Base-by-base conservation (phyloP, 495 filamentous ascomycete species). In the Wilcoxina mikolae region DNA sequence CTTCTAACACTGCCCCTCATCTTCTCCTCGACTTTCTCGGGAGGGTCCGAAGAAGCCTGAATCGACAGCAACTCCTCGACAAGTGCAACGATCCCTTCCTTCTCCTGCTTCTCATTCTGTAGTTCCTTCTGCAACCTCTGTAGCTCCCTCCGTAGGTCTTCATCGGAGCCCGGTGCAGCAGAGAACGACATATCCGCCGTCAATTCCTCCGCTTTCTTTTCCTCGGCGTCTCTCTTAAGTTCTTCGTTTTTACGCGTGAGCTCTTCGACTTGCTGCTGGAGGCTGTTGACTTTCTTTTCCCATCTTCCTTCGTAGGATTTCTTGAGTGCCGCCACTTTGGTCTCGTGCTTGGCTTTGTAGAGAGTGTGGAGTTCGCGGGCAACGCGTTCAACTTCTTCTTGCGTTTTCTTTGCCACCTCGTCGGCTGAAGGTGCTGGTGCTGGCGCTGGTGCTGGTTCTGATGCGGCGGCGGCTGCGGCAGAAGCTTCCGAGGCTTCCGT, bases 331-430 rank as follows among this genome's bases (percentile, higher is more conserved):
- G 83, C 77, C 24, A 96, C 89, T 70, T 98, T 98, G 44, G 79
- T 83, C 70, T 95, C 89, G 65, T 98, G 93, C 66, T 98, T 98
- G 65, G 78, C 76, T 70, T 95, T 95, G 73, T 98, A 98, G n/a
- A 94, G 74, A 0, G 78, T 74, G 62, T 98, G 91, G 23, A 96
- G 74, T 61, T 98, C 91, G 10, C 83, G 76, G 2, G 85, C 89
- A 26, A 94, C 85, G 55, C 82, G 84, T 68, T 89, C 85, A n/a
- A 96, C 85, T 15, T 93, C 90, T 31, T 87, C 79, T 59, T 95
- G 87, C 18, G 87, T 79, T 10, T 20, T 38, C 25, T 29, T 49
- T 15, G 22, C 12, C 22, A 15, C 46, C 24, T 27, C 24, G 5
- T 49, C 46, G 10, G 11, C 23, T n/a, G 49, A 17, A 38, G 24